These are phyloP conservation scores for Entomortierella lignicola DNA, from an alignment of 192 early-diverging fungal genomes.

Conservation along the genomic window DNA sequence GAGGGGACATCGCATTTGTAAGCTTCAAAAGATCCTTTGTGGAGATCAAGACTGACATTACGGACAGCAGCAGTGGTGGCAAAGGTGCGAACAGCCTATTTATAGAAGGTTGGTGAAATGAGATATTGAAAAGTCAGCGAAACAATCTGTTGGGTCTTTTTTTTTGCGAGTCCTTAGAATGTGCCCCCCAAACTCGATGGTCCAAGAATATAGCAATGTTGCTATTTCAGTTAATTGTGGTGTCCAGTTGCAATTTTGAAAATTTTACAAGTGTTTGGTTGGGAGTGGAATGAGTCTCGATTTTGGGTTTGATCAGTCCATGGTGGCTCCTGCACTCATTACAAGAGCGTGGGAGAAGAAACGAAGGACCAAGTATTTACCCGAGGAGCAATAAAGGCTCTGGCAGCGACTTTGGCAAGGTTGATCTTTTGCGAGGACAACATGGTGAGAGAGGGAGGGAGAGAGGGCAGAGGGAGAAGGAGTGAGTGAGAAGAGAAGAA, in stretches of 20 bases:
- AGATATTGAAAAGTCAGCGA: too few relatives aligned
- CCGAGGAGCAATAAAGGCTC: conserved; percentile 46
- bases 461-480: not conserved
- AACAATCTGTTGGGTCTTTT: too few relatives aligned
- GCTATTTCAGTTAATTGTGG: too few relatives aligned
- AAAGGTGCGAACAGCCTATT: conserved; percentile 47
- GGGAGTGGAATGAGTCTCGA: not conserved
- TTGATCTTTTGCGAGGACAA: conserved; percentile 49
- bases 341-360: not conserved
- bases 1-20: conserved; percentile 85
- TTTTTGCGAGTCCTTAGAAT: too few relatives aligned
- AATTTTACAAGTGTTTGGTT: not conserved
- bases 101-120: not conserved
- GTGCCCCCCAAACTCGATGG: too few relatives aligned
- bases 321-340: conserved; percentile 4
- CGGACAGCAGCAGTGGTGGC: conserved; percentile 57
- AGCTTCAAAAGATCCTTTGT: conserved; percentile 78
- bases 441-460: conserved; percentile 20
- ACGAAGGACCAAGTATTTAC: conserved; percentile 16
- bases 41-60: conserved; percentile 74
- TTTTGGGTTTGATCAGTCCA: conserved; percentile 11
- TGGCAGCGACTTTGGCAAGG: conserved; percentile 53
- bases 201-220: too few relatives aligned
- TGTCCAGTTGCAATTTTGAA: too few relatives aligned
- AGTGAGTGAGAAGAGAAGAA: not conserved